phyloP scores from a whole-genome alignment of 2,329 filamentous ascomycete genomes.

The Orbilia blumenaviensis region DNA sequence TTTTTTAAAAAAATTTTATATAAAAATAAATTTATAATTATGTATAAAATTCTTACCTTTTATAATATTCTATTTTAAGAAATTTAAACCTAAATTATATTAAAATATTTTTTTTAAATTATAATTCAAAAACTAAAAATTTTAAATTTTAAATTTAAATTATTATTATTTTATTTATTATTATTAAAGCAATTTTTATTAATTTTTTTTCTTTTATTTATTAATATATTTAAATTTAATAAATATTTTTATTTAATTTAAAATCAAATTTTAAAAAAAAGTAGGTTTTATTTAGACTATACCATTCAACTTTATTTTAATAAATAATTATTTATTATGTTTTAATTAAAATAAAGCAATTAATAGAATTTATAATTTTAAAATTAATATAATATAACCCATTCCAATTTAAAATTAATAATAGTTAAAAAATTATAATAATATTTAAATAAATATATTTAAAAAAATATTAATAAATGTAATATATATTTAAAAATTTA shows the following conservation, averaged over 20 bases:
- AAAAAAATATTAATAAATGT: slow-evolving; percentile 60
- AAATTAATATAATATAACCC: slow-evolving; percentile 50
- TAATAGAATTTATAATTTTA: slow-evolving; percentile 12
- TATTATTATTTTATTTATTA: slow-evolving; percentile 62
- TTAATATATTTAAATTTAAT: slow-evolving; percentile 64
- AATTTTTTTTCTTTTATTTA: slow-evolving; percentile 63
- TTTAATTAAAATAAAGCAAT: background rate
- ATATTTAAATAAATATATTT: slow-evolving; percentile 61
- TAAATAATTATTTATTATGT: slow-evolving; percentile 34
- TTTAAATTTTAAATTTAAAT: slow-evolving; percentile 55
- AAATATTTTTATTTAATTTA: slow-evolving; percentile 62
- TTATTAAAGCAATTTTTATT: slow-evolving; percentile 62
- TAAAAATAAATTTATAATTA: background rate
- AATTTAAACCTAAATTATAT: background rate
- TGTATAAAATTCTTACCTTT: background rate
- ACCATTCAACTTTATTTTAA: slow-evolving; percentile 35
- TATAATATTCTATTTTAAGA: background rate
- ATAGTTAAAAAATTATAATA: slow-evolving; percentile 56
- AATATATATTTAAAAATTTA: slow-evolving; percentile 63
- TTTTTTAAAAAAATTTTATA: background rate
- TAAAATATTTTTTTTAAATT: slow-evolving; percentile 1
- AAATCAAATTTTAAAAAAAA: slow-evolving; percentile 59
- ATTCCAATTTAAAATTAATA: slow-evolving; percentile 52
- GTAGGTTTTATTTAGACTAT: slow-evolving; percentile 33
- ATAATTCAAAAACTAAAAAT: background rate